These are phyloP conservation scores for Panaeolus cyanescens DNA, from an alignment of 768 basidiomycete genomes.

Conservation along the genomic window DNA sequence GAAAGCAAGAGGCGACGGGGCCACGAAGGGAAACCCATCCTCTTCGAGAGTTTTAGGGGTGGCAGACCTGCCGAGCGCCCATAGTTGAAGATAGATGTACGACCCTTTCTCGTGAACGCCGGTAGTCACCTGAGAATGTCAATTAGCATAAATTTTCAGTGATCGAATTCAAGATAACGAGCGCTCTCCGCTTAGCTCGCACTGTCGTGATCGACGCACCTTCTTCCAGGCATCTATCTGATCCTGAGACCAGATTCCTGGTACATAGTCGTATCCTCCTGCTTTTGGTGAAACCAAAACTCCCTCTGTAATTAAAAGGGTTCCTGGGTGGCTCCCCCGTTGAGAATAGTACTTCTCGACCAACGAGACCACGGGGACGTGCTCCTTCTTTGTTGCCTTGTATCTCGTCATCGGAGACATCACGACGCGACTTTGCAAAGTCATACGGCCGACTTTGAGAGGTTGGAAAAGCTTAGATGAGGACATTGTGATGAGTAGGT, in stretches of 20 bases:
- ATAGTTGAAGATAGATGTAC: slow-evolving; percentile 47
- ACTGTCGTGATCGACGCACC: slow-evolving; percentile 32
- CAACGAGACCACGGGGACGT: slow-evolving; percentile 32
- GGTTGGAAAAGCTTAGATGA: slow-evolving; percentile 48
- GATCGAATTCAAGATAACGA: not conserved
- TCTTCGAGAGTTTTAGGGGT: not conserved
- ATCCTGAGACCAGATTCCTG: slow-evolving; percentile 52
- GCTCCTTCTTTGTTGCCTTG: slow-evolving; percentile 37
- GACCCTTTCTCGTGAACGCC: slow-evolving; percentile 44
- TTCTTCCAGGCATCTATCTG: slow-evolving; percentile 57
- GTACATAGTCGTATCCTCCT: slow-evolving; percentile 34
- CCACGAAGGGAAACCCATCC: not conserved
- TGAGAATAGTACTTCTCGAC: slow-evolving; percentile 49
- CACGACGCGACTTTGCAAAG: slow-evolving; percentile 51
- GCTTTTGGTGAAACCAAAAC: slow-evolving; percentile 52
- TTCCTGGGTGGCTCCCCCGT: slow-evolving; percentile 47
- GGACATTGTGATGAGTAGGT: no score
- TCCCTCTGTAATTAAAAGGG: slow-evolving; percentile 57
- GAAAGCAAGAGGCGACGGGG: not conserved
- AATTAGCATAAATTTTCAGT: no score
- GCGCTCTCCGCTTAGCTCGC: no score
- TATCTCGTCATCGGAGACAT: slow-evolving; percentile 54
- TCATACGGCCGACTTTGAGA: slow-evolving; percentile 39
- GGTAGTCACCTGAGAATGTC: no score
- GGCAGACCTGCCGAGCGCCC: slow-evolving; percentile 29